Percentiles rank a stretch among this genome's conserved stretches.
These are phyloP conservation scores for Colletotrichum trifolii DNA, from an alignment of 2,329 filamentous ascomycete genomes.

Conservation along the genomic window DNA sequence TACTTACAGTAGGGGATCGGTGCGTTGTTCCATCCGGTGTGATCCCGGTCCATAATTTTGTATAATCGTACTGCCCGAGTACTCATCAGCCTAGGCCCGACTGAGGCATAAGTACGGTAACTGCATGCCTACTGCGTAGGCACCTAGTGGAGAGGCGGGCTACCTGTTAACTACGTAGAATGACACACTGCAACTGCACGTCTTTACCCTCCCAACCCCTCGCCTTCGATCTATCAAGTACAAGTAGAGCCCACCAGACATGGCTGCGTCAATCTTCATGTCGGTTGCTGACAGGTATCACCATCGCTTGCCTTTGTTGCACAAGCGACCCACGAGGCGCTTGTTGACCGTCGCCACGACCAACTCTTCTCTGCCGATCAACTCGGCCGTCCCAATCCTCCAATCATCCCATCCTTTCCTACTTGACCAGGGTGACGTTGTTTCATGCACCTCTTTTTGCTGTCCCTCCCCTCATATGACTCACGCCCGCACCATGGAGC, in stretches of 20 bases:
- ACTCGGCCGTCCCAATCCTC: constrained; percentile 10
- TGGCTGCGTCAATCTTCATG: constrained; percentile 14
- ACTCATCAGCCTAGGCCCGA: no score
- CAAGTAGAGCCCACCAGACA: background rate
- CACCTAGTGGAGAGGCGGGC: no score
- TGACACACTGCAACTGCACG: background rate
- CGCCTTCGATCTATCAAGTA: background rate
- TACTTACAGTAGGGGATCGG: background rate
- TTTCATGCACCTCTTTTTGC: constrained; percentile 4
- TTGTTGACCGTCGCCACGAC: constrained; percentile 8
- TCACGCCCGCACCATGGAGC: background rate
- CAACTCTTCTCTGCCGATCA: constrained; percentile 22
- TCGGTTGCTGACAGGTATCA: constrained; percentile 6
- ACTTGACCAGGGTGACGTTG: constrained; percentile 11
- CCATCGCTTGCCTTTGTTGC: constrained; percentile 7
- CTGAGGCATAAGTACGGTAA: no score
- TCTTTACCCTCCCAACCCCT: background rate
- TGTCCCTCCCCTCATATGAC: constrained; percentile 20
- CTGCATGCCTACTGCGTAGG: no score
- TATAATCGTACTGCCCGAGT: no score
- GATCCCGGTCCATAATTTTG: background rate
- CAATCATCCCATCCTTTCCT: constrained; percentile 5
- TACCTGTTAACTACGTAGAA: no score
- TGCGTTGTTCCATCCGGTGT: background rate
- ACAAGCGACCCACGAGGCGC: constrained; percentile 4